phyloP scores from a whole-genome alignment of 345 rosid species.

The Populus alba region DNA sequence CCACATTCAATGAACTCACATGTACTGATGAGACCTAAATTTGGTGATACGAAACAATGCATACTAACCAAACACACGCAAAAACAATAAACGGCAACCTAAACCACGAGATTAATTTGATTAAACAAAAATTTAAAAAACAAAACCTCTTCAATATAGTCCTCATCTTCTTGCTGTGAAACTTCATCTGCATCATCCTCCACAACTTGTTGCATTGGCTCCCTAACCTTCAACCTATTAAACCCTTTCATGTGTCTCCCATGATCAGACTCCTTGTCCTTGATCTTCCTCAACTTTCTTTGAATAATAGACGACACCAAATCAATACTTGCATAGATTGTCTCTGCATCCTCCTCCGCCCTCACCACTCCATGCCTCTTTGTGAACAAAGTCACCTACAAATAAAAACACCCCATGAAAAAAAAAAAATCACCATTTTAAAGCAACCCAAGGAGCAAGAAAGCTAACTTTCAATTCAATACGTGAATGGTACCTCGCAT shows the following conservation, averaged over 20 bases:
- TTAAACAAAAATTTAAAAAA: background rate
- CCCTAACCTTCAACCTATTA: constrained; percentile 59
- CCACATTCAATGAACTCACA: background rate
- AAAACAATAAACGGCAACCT: background rate
- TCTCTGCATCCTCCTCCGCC: constrained; percentile 88
- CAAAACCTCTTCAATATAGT: constrained; percentile 56
- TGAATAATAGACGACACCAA: constrained; percentile 72
- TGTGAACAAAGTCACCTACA: constrained; percentile 78
- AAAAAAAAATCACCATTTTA: background rate
- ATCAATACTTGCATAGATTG: constrained; percentile 72
- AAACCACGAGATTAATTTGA: background rate
- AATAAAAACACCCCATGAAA: background rate
- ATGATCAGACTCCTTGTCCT: constrained; percentile 91
- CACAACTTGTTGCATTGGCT: constrained; percentile 40
- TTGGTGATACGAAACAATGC: background rate
- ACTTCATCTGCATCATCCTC: constrained; percentile 32
- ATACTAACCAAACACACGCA: background rate
- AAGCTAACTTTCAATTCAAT: background rate
- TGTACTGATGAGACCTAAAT: background rate
- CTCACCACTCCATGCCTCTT: constrained; percentile 94
- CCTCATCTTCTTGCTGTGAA: constrained; percentile 37
- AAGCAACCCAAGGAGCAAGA: background rate
- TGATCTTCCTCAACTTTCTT: constrained; percentile 89
- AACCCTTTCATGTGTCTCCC: constrained; percentile 92
- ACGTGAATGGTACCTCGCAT: constrained; percentile 59